Evolutionary conservation across 2,329 filamentous ascomycete species (phyloP).

Genomic region (Talaromyces piceae): DNA sequence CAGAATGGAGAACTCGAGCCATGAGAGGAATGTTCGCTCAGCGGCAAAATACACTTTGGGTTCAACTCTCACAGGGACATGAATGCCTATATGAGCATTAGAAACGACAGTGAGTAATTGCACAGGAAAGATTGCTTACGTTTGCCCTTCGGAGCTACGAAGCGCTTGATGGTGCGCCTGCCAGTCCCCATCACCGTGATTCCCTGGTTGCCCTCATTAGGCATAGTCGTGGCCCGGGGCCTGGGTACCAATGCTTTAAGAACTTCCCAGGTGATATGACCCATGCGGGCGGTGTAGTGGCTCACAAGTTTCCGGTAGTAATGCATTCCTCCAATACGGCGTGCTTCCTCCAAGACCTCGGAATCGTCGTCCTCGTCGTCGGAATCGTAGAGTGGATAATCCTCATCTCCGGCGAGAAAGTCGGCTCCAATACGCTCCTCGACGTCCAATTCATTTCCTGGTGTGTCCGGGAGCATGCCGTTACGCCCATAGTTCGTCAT

Average conservation of each 20-base stretch:
- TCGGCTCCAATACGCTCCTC: slow-evolving; percentile 72
- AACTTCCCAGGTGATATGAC: slow-evolving; percentile 36
- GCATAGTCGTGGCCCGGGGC: slow-evolving; percentile 39
- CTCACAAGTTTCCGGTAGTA: slow-evolving; percentile 60
- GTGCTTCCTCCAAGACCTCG: slow-evolving; percentile 70
- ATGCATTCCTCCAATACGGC: slow-evolving; percentile 65
- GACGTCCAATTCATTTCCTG: slow-evolving; percentile 55
- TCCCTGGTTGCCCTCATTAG: slow-evolving; percentile 27
- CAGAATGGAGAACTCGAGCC: slow-evolving; percentile 96
- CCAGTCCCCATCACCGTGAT: slow-evolving; percentile 35
- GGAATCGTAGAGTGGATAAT: slow-evolving; percentile 86
- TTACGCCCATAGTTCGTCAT: slow-evolving; percentile 14
- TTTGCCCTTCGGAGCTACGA: slow-evolving; percentile 51
- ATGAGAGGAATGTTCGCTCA: slow-evolving; percentile 90
- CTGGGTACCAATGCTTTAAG: slow-evolving; percentile 49
- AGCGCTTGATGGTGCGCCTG: slow-evolving; percentile 45
- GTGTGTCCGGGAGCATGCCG: slow-evolving; percentile 41
- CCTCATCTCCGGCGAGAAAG: slow-evolving; percentile 53
- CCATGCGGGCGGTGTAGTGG: slow-evolving; percentile 43
- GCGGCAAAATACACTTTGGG: slow-evolving; percentile 97
- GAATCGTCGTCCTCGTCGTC: slow-evolving; percentile 72
- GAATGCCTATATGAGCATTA: slow-evolving; percentile 63
- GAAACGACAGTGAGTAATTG: background rate
- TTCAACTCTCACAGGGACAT: slow-evolving; percentile 91
- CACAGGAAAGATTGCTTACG: slow-evolving; percentile 26